Percentiles rank a stretch among this genome's conserved stretches.
These are phyloP conservation scores for Trypethelium eluteriae DNA, from an alignment of 495 filamentous ascomycete genomes.

Conservation along the genomic window DNA sequence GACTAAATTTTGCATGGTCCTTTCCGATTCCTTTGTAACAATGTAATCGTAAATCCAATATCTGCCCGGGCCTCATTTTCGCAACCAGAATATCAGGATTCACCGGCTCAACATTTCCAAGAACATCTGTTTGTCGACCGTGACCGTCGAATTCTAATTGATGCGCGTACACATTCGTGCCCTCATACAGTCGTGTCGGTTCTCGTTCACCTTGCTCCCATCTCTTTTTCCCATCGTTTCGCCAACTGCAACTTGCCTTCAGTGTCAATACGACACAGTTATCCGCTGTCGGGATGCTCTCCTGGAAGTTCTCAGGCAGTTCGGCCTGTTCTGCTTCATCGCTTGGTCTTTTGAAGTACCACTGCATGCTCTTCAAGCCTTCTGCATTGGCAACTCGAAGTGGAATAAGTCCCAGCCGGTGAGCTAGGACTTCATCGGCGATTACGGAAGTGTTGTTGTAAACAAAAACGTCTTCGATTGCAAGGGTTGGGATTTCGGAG, in stretches of 20 bases:
- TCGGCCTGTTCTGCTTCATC: conserved; percentile 34
- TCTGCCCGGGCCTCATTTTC: conserved; percentile 87
- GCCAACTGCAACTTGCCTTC: conserved; percentile 66
- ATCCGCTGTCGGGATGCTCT: conserved; percentile 52
- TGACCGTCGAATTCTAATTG: conserved; percentile 68
- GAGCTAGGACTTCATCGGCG: conserved; percentile 90
- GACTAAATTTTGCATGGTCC: conserved; percentile 96
- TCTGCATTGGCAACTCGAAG: conserved; percentile 62
- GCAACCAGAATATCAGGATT: conserved; percentile 92
- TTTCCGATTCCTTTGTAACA: conserved; percentile 88
- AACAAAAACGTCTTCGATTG: conserved; percentile 86
- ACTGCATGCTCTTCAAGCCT: conserved; percentile 71
- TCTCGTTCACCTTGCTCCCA: conserved; percentile 55
- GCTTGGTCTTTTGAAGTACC: conserved; percentile 55
- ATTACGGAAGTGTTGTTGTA: conserved; percentile 94
- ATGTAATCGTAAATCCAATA: conserved; percentile 73
- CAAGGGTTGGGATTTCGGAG: conserved; percentile 86
- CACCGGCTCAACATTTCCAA: conserved; percentile 52
- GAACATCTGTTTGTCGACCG: conserved; percentile 64
- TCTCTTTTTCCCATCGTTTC: conserved; percentile 52
- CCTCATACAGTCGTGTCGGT: conserved; percentile 71
- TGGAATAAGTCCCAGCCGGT: conserved; percentile 83
- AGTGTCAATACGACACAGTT: conserved; percentile 74
- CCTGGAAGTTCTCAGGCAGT: conserved; percentile 41
- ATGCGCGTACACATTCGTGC: conserved; percentile 79